Evolutionary conservation across 805 yeast genomes (phyloP).

Genomic region (Yamadazyma phyllophila): DNA sequence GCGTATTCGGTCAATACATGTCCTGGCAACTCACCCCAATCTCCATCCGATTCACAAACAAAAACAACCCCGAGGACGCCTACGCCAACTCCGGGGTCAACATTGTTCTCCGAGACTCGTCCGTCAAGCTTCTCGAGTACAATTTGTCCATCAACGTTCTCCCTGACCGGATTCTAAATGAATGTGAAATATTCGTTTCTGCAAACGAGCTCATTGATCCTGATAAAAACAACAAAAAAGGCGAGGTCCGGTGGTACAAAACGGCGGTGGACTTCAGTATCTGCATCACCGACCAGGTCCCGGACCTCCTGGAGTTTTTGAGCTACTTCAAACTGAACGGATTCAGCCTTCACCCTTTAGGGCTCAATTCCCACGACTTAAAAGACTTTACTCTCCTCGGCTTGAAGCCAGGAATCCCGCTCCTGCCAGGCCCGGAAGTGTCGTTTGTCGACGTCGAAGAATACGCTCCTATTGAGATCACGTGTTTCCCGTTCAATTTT

Average conservation of each 20-base stretch:
- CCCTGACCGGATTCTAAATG: slow-evolving; percentile 9
- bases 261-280: slow-evolving; percentile 9
- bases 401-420: neutral
- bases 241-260: slow-evolving; percentile 17
- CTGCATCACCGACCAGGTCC: neutral
- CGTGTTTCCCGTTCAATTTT: slow-evolving; percentile 28
- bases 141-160: slow-evolving; percentile 18
- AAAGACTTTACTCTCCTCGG: neutral
- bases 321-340: slow-evolving; percentile 21
- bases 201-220: slow-evolving; percentile 6
- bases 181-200: slow-evolving; percentile 11
- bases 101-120: neutral
- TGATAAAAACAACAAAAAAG: neutral
- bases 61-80: slow-evolving; percentile 9
- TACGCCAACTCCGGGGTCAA: slow-evolving; percentile 24
- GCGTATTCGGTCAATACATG: no score
- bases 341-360: slow-evolving; percentile 22
- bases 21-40: slow-evolving; percentile 22
- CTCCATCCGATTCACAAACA: slow-evolving; percentile 19
- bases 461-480: slow-evolving; percentile 13
- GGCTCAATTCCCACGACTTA: slow-evolving; percentile 7
- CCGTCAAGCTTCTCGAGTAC: slow-evolving; percentile 10
- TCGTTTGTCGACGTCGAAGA: slow-evolving; percentile 4
- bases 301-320: slow-evolving; percentile 9
- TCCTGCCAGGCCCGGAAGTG: neutral